phyloP scores from a whole-genome alignment of 2,329 filamentous ascomycete species.

The Aspergillus neoniger region DNA sequence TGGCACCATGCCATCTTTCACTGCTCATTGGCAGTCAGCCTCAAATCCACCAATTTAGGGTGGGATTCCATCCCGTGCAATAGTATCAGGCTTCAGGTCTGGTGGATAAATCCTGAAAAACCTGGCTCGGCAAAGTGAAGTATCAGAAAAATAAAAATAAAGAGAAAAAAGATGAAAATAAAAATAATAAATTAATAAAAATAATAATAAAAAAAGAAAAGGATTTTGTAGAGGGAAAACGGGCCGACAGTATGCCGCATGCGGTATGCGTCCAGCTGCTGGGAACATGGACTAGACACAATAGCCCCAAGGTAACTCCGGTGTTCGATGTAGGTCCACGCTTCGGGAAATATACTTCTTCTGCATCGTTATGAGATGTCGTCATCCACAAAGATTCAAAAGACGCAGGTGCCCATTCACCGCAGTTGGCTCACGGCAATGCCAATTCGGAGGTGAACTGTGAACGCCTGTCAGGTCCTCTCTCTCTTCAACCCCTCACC shows the following conservation, averaged over 20 bases:
- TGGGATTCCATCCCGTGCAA: constrained; percentile 12
- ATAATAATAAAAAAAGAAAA: too few species aligned
- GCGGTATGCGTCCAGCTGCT: constrained; percentile 14
- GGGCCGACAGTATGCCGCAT: constrained; percentile 14
- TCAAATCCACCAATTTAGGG: constrained; percentile 7
- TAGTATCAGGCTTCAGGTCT: constrained; percentile 10
- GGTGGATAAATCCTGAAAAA: neutral
- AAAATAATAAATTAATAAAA: neutral
- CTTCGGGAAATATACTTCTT: constrained; percentile 17
- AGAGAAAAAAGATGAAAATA: too few species aligned
- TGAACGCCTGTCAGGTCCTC: too few species aligned
- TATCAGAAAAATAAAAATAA: neutral
- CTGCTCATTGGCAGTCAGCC: constrained; percentile 22
- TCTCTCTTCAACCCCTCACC: too few species aligned
- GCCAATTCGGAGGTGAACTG: constrained; percentile 6
- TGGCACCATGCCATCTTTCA: constrained; percentile 13
- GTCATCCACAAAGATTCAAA: constrained; percentile 24
- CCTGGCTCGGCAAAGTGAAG: neutral
- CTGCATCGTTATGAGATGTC: constrained; percentile 14
- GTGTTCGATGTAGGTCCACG: constrained; percentile 21
- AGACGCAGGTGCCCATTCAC: constrained; percentile 16
- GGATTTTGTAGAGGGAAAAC: constrained; percentile 5
- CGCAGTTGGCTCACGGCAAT: constrained; percentile 6
- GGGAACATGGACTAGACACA: constrained; percentile 11
- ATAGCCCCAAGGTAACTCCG: constrained; percentile 13